These are phyloP conservation scores for Solanum peruvianum DNA, from an alignment of 257 asterid species.

Conservation along the genomic window DNA sequence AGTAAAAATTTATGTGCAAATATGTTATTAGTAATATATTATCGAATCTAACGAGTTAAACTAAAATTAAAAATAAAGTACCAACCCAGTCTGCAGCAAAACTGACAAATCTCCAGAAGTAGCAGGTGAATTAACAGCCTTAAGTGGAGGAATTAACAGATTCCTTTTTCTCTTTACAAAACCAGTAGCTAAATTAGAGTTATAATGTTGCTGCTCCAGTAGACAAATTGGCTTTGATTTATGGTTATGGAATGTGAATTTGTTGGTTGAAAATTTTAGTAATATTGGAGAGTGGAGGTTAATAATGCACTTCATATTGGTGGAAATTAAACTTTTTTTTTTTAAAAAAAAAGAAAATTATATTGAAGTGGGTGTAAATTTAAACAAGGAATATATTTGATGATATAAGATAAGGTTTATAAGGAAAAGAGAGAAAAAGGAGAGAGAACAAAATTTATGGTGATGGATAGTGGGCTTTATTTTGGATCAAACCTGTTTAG, in stretches of 20 bases:
- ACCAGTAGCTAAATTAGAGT: neutral
- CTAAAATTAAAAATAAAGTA: neutral
- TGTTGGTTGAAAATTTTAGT: neutral
- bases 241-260: neutral
- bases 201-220: neutral
- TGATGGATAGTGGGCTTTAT: neutral
- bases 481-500: neutral
- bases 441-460: neutral
- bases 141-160: neutral
- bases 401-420: neutral
- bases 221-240: neutral
- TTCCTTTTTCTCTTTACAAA: neutral
- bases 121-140: constrained; percentile 5
- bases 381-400: neutral
- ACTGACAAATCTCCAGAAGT: constrained; percentile 24
- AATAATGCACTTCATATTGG: neutral
- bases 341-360: too few relatives aligned
- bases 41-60: neutral
- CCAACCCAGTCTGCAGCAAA: constrained; percentile 34
- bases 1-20: neutral
- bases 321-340: neutral
- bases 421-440: rapidly evolving
- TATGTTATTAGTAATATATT: neutral
- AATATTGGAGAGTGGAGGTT: neutral
- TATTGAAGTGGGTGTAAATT: neutral